Conservation (phyloP, 2,329 filamentous ascomycete genomes). For the Pseudogymnoascus sp. region DNA sequence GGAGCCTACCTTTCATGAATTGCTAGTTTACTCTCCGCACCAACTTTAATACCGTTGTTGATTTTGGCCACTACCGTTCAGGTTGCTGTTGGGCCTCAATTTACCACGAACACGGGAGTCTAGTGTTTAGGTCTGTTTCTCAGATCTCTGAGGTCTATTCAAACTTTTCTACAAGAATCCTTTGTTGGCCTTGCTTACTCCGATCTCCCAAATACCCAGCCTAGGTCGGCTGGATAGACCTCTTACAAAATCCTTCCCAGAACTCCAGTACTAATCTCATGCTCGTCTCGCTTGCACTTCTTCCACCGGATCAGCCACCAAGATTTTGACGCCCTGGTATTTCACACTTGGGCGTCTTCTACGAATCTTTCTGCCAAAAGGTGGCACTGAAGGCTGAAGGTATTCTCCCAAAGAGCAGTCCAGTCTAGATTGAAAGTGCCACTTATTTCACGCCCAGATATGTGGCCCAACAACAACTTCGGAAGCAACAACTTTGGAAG, state of each 20-base stretch:
- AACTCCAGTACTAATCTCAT: neutral
- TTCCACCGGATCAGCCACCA: neutral
- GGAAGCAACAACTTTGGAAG: conserved; percentile 21
- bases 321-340: neutral
- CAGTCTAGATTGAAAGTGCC: neutral
- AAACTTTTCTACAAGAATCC: neutral
- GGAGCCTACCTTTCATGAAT: neutral
- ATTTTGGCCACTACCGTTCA: neutral
- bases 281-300: neutral
- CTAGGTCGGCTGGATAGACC: neutral
- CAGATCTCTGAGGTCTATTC: neutral
- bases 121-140: neutral
- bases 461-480: conserved; percentile 26
- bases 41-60: neutral
- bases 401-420: neutral
- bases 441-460: conserved; percentile 11
- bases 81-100: neutral
- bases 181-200: neutral
- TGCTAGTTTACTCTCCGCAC: neutral
- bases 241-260: neutral
- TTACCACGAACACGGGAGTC: neutral
- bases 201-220: neutral
- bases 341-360: neutral
- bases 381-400: neutral
- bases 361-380: neutral